These are phyloP conservation scores for Calonectria pauciramosa DNA, from an alignment of 2,329 filamentous ascomycete species.

Conservation along the genomic window DNA sequence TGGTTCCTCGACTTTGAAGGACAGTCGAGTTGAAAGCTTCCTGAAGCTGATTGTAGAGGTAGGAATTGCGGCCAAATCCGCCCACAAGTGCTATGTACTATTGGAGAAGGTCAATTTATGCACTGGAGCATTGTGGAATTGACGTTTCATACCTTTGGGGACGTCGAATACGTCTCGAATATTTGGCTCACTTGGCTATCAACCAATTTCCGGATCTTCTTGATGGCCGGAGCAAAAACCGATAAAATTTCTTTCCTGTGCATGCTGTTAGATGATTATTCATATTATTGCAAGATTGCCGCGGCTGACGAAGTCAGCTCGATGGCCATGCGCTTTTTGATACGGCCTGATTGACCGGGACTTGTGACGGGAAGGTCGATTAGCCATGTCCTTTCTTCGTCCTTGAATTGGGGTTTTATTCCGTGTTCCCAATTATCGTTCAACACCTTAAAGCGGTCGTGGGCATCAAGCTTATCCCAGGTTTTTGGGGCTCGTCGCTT, in stretches of 20 bases:
- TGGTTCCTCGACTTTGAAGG: slow-evolving; percentile 47
- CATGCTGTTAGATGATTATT: neutral
- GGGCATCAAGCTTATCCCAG: slow-evolving; percentile 16
- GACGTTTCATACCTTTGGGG: slow-evolving; percentile 46
- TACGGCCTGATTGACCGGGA: accelerated
- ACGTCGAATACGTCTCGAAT: neutral
- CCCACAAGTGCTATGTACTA: slow-evolving; percentile 57
- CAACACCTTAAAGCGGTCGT: slow-evolving; percentile 33
- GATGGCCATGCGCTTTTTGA: slow-evolving; percentile 17
- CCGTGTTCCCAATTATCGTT: slow-evolving; percentile 48
- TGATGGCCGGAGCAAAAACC: slow-evolving; percentile 41
- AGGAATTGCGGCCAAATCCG: slow-evolving; percentile 52
- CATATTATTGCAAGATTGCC: accelerated
- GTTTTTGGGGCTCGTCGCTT: slow-evolving; percentile 32
- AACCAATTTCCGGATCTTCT: slow-evolving; percentile 41
- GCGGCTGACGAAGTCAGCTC: slow-evolving; percentile 25
- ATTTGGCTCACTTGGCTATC: slow-evolving; percentile 42
- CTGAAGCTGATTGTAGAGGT: slow-evolving; percentile 43
- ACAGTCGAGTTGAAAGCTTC: slow-evolving; percentile 30
- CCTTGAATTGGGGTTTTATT: slow-evolving; percentile 44
- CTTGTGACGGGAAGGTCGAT: slow-evolving; percentile 36
- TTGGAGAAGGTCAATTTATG: too few species aligned
- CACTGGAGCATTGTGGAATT: too few species aligned
- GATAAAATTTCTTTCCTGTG: slow-evolving; percentile 39
- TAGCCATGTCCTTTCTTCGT: slow-evolving; percentile 27